Percentiles rank a stretch among this genome's conserved stretches.
Conservation (phyloP, 805 yeast genomes). For the Candida golubevii region DNA sequence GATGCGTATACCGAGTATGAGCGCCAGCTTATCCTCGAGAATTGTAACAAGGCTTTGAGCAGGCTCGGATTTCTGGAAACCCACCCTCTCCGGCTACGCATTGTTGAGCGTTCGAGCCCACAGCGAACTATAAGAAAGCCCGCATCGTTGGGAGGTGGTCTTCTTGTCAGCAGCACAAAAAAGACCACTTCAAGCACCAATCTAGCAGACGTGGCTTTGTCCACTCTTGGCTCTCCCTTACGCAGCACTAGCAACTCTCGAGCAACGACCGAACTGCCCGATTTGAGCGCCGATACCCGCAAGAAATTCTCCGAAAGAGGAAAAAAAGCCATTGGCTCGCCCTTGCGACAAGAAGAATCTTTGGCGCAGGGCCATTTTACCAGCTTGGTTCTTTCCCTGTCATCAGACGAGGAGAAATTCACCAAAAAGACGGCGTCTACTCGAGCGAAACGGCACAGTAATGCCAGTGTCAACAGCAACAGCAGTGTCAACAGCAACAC, state of each 20-base stretch:
- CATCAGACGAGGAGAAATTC: constrained; percentile 22
- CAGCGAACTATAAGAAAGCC: constrained; percentile 5
- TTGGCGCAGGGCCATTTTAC: constrained; percentile 2
- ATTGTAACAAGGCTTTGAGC: constrained; percentile 36
- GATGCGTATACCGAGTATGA: constrained; percentile 27
- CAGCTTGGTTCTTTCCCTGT: constrained; percentile 19
- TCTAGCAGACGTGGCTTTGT: neutral
- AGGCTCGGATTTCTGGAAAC: constrained; percentile 41
- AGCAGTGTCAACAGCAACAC: constrained; percentile 15
- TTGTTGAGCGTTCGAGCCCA: constrained; percentile 15
- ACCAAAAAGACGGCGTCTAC: constrained; percentile 12
- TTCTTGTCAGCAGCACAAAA: constrained; percentile 17
- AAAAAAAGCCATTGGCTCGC: constrained; percentile 13
- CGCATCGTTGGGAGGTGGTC: constrained; percentile 25
- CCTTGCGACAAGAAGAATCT: constrained; percentile 9
- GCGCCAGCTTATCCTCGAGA: constrained; percentile 28
- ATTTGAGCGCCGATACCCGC: constrained; percentile 10
- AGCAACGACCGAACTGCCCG: constrained; percentile 22
- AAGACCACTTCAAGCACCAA: constrained; percentile 7
- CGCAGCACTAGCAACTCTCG: constrained; percentile 8
- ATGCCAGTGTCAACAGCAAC: constrained; percentile 5
- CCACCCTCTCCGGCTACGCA: constrained; percentile 38
- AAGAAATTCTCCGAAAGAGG: constrained; percentile 3
- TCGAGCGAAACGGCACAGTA: constrained; percentile 12
- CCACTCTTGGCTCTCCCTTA: constrained; percentile 4